Evolutionary conservation across 139 green algal species (phyloP).

Genomic region (Closterium sp.): DNA sequence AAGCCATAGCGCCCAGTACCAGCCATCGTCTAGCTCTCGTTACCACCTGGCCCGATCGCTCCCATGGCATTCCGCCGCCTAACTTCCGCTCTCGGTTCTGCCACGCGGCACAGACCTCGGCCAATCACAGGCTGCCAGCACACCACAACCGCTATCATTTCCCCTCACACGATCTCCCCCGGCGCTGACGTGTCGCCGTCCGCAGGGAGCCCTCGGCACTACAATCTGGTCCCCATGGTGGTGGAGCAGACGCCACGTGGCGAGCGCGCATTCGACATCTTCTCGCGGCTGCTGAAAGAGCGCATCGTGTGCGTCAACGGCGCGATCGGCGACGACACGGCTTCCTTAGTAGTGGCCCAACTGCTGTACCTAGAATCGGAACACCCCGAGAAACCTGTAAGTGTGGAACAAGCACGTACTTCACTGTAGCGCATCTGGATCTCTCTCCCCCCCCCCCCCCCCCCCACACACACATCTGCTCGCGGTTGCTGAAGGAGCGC

Average conservation of each 20-base stretch:
- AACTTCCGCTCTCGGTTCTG: background rate
- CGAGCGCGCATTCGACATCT: constrained; percentile 91
- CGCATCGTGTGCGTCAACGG: constrained; percentile 86
- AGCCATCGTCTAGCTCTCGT: too few species aligned
- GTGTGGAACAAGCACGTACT: constrained; percentile 4
- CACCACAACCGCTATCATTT: background rate
- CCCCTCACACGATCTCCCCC: background rate
- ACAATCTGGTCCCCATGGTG: constrained; percentile 46
- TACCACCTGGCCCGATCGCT: too few species aligned
- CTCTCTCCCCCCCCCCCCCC: background rate
- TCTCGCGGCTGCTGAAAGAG: constrained; percentile 84
- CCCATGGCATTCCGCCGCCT: background rate
- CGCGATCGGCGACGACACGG: constrained; percentile 77
- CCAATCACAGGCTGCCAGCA: background rate
- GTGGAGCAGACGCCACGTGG: constrained; percentile 56
- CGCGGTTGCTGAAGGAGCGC: too few species aligned
- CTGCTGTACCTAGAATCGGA: constrained; percentile 92
- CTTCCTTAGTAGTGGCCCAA: constrained; percentile 83
- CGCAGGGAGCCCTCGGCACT: background rate
- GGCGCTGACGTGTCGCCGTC: background rate
- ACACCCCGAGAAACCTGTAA: constrained; percentile 83
- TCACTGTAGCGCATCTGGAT: constrained; percentile 1
- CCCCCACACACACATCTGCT: background rate
- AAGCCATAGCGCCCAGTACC: too few species aligned
- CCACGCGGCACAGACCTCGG: background rate